phyloP scores from a whole-genome alignment of 768 basidiomycete species.

The Cantharellus cinnabarinus region DNA sequence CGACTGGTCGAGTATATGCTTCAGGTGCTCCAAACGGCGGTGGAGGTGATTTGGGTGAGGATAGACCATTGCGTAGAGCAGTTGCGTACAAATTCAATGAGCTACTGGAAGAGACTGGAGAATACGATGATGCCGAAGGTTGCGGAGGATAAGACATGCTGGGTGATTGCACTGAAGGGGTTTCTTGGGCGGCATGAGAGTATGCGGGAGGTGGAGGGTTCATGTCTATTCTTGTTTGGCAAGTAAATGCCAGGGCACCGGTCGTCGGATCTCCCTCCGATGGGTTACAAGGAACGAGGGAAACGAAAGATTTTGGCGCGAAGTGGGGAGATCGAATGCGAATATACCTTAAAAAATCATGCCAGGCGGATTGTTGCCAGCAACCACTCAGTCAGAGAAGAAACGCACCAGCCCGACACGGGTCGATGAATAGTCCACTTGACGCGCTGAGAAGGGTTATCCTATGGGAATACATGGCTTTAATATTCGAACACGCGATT shows the following conservation, averaged over 20 bases:
- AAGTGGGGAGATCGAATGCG: constrained; percentile 52
- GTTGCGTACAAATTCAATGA: neutral
- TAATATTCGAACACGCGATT: neutral
- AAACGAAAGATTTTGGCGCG: constrained; percentile 27
- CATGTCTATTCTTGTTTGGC: constrained; percentile 14
- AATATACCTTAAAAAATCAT: constrained; percentile 30
- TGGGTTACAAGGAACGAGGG: constrained; percentile 14
- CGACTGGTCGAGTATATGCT: neutral
- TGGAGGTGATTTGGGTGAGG: neutral
- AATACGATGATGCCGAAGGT: neutral
- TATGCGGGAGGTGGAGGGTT: neutral
- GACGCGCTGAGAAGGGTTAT: constrained; percentile 42
- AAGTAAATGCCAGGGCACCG: constrained; percentile 18
- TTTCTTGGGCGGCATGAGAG: neutral
- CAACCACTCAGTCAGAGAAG: neutral
- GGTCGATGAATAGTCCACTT: constrained; percentile 66
- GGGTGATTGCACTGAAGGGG: neutral
- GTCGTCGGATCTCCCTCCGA: constrained; percentile 12
- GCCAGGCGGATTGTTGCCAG: neutral
- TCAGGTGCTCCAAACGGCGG: neutral
- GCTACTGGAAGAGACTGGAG: neutral
- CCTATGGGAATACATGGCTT: constrained; percentile 19
- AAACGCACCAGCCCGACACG: constrained; percentile 37
- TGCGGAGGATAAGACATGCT: neutral
- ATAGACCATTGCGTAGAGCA: too few species aligned